Base-by-base conservation (phyloP, 1,284 basidiomycete genomes). In the Phaffia rhodozyma region DNA sequence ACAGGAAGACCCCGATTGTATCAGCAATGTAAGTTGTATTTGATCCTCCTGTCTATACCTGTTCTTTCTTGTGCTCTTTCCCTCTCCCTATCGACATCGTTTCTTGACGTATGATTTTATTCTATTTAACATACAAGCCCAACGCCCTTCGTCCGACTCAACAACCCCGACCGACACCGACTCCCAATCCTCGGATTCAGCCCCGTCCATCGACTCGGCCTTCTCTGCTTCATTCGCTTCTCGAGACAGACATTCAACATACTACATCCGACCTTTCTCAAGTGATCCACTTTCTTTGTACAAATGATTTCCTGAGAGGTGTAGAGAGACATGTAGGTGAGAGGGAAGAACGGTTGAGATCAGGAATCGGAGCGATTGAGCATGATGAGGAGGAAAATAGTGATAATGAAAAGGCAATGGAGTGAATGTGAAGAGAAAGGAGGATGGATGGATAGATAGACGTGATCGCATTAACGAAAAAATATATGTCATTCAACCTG, bases 211-310 rank as follows among this genome's bases (percentile, higher is more conserved):
- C 58, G 6, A 43, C n/a, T 20, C 54, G 63, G 13, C 59, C 58
- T 3, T 25, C 49, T 23, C 56, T 66, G 34, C 55, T 60, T 13
- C 48, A 29, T 1, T 27, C 38, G 29, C 77, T 96, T n/a, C 80
- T 97, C 6, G 79, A 86, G 25, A 87, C 86, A 16, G 93, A 97
- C 71, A 91, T 97, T 58, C 83, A 86, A 32, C 83, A 91, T 71
- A 93, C 94, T 0, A 82, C 96, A 5, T 91, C 89, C 2, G 93
- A 96, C 73, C 79, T 97, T 1, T 90, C 91, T 0, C 94, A 97
- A 75, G 89, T 89, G 2, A 89, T 97, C 70, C 85, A 84, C 43
- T 98, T 97, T 75, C 75, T 97, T 20, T 90, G 91, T 2, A 87
- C 90, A 67, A 98, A 98, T 70, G 84, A 91, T 70, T 93, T 94